Conservation (phyloP, 2,329 filamentous ascomycete species). For the Ophiostoma sp. region DNA sequence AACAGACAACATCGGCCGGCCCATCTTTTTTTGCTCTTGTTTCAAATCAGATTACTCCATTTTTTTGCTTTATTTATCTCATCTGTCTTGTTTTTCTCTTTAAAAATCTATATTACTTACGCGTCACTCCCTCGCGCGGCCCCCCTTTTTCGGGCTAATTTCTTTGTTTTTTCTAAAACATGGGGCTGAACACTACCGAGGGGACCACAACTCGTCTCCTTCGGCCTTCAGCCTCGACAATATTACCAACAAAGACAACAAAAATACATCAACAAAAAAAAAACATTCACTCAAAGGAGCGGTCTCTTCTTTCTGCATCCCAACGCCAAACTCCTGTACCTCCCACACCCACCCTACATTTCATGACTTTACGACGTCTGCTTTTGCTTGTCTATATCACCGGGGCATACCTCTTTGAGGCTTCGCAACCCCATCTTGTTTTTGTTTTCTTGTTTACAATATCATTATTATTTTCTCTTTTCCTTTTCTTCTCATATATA, state of each 20-base stretch:
- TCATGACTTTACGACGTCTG: conserved; percentile 16
- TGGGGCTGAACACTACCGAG: conserved; percentile 11
- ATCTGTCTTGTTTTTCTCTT: background rate
- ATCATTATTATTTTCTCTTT: background rate
- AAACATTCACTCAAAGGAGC: background rate
- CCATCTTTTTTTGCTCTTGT: background rate
- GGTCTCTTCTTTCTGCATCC: background rate
- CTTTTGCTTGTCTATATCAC: conserved; percentile 15
- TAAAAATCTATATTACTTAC: conserved; percentile 10
- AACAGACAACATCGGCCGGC: background rate
- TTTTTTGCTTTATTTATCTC: background rate
- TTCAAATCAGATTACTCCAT: background rate
- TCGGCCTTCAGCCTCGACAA: conserved; percentile 3
- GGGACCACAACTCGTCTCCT: background rate
- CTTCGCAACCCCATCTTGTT: background rate
- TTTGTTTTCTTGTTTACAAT: background rate
- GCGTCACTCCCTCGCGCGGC: background rate
- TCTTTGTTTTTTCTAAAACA: background rate
- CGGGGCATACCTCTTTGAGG: background rate
- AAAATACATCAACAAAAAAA: background rate
- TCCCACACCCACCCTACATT: background rate
- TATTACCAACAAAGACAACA: background rate
- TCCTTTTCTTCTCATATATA: background rate
- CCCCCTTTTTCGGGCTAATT: background rate
- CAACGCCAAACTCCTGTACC: background rate